Conservation (phyloP, 345 rosid species). For the Pistacia vera region DNA sequence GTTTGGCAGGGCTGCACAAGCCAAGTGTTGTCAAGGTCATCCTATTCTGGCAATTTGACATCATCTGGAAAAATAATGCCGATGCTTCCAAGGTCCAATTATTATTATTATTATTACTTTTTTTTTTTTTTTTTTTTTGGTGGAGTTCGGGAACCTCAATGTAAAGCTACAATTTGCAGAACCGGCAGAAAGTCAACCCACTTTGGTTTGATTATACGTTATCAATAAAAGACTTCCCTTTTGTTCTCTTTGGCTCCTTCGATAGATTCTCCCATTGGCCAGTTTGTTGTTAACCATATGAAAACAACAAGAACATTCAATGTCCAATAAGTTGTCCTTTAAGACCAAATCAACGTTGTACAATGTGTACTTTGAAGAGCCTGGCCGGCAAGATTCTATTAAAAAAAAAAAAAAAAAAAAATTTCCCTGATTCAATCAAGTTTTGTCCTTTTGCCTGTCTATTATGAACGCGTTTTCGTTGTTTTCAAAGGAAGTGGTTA, state of each 20-base stretch:
- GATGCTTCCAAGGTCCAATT: neutral
- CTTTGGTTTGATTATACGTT: too few relatives aligned
- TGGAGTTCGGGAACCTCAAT: neutral
- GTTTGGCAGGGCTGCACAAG: neutral
- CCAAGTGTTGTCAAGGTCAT: neutral
- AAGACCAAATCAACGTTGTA: neutral
- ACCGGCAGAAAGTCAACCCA: neutral
- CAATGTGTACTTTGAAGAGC: neutral
- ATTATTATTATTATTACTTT: too few relatives aligned
- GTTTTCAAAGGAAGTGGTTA: neutral
- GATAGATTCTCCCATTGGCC: neutral
- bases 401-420: too few relatives aligned
- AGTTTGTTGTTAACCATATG: neutral
- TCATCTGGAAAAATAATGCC: neutral
- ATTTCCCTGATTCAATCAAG: too few relatives aligned
- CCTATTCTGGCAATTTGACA: neutral
- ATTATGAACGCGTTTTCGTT: too few relatives aligned
- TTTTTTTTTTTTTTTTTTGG: too few relatives aligned
- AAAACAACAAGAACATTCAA: neutral
- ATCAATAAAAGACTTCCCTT: neutral
- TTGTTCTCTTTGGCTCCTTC: slow-evolving; percentile 2
- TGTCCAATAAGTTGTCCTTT: neutral
- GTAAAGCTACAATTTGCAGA: neutral
- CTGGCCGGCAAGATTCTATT: neutral
- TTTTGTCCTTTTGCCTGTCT: neutral